Evolutionary conservation across 164 flowering plant species (phyloP).

Genomic region (Tetrastigma voinierianum): DNA sequence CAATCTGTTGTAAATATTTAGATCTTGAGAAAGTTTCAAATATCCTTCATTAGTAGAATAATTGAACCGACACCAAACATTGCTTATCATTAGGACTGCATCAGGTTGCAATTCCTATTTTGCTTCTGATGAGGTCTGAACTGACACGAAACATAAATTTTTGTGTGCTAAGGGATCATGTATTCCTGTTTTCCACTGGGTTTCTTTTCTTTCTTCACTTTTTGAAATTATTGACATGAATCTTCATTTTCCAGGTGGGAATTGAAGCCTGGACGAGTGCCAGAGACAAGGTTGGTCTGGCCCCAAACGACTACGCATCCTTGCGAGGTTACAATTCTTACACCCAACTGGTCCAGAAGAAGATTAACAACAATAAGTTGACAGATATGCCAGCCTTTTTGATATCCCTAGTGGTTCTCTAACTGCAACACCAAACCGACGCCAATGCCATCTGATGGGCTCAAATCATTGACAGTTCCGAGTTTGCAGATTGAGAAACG

Average conservation of each 20-base stretch:
- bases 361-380: constrained; percentile 43
- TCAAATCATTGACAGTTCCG: constrained; percentile 18
- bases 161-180: no score
- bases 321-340: constrained; percentile 59
- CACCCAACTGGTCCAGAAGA: constrained; percentile 61
- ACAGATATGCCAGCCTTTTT: constrained; percentile 48
- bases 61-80: no score
- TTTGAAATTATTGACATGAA: constrained; percentile 1
- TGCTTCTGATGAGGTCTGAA: no score
- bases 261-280: constrained; percentile 68
- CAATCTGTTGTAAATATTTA: no score
- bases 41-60: no score
- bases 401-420: constrained; percentile 40
- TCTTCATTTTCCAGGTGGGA: constrained; percentile 59
- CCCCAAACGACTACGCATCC: constrained; percentile 74
- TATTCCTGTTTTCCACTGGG: no score
- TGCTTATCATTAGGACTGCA: no score
- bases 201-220: no score
- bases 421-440: constrained; percentile 27
- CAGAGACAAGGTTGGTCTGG: constrained; percentile 59
- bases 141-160: no score
- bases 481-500: constrained; percentile 34
- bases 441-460: constrained; percentile 12
- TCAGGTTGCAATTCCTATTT: no score
- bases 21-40: no score